Evolutionary conservation across 441 rosid genomes (phyloP), one percentile per base, ranked within the genome.

Genomic region (Breynia disticha): DNA sequence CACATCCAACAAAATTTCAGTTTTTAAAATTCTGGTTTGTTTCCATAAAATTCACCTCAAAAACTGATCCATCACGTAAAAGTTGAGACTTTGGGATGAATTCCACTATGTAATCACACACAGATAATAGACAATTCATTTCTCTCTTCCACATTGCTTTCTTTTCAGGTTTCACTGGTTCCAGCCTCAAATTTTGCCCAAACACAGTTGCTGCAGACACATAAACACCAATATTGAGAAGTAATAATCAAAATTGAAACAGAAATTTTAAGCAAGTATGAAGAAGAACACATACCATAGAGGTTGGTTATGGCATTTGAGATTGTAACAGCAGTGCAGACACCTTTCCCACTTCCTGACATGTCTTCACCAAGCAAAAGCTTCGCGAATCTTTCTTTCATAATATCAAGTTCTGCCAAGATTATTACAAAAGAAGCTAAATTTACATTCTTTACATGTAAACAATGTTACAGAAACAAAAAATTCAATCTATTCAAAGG

Each of bases 331-430:
- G 99, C 93, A 16, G 98, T 79, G 66, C 82, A 84, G 41, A 81
- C 98, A 50, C 98, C 96, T 72, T 93, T 83, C 16, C 98, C 98
- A 64, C 82, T 70, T 60, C 99, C 99, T 15, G 99, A 93, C 98
- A 89, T 93, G 67, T 93, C 99, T 72, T 93, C 99, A 6, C 97
- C 99, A 48, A 93, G 96, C 50, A 93, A 62, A 69, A 93, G 67
- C 72, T 93, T 93, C 15, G 97, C 69, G 65, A 89, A 86, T 67
- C 95, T 89, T 60, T 93, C 99, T 67, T 83, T 89, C 97, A 93
- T 86, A 88, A 84, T 65, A 64, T 93, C 95, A 59, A 93, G 62
- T 64, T 83, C 97, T 93, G 65, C 50, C 66, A 42, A 56, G 39
- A 49, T 54, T 54, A 56, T 18, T 54, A 54, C 12, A 59, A 45